Evolutionary conservation across 768 basidiomycete genomes (phyloP), one percentile per base, ranked within the genome.

Genomic region (Serendipita sp.): DNA sequence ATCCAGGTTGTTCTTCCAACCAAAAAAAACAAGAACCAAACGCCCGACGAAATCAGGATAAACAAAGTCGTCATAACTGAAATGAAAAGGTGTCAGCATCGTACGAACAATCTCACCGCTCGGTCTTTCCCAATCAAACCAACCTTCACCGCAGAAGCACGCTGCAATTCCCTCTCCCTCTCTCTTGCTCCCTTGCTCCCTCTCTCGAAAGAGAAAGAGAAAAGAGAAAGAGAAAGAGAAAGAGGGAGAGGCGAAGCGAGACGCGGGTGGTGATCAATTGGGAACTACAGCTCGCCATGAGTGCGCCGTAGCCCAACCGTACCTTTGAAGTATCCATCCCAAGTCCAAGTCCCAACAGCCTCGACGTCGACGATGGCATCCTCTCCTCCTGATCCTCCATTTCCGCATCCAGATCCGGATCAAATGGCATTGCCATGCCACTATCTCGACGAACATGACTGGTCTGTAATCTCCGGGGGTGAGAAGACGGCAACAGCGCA

Each of bases 241-340:
- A 58, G 53, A 28, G 31, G 53, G n/a, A 24, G 53, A 58, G 31
- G 22, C 22, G 22, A 31, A n/a, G 31, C 45, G 30, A 24, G 17
- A 58, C 24, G 24, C 9, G 53, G 24, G 30, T 31, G n/a, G 30
- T 31, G 53, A 58, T 58, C 22, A 58, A 51, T 58, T n/a, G 53
- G 53, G 53, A 58, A 58, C 53, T 58, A 58, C 53, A 58, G 53
- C 53, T 58, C 53, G 53, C 53, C 53, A 58, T 58, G 53, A 58
- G 53, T 58, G 22, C 31, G 53, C 53, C 53, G 48, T 24, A 58
- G 53, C 24, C 53, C 53, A 58, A 58, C 53, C 53, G 7, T 58
- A 58, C 53, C 53, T 58, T 58, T 31, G 20, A 31, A 58, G 7
- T 7, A 24, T 58, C 53, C 53, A 33, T 24, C 28, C 53, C 53